Evolutionary conservation across 352 stramenopile genomes (phyloP).

Genomic region (Globisporangium iwayamae): DNA sequence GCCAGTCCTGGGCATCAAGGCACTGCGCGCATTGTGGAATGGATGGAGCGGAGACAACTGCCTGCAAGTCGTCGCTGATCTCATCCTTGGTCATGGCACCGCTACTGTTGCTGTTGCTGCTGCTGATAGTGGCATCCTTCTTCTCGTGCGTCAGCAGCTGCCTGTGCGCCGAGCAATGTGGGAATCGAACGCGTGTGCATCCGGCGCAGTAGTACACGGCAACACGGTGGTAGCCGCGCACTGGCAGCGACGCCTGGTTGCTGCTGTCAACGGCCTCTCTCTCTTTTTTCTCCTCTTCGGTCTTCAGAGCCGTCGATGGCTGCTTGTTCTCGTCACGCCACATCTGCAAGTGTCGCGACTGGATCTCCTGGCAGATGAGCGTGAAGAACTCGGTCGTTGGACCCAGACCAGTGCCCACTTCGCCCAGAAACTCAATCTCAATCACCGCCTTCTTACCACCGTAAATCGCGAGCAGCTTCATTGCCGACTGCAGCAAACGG

Average conservation of each 20-base stretch:
- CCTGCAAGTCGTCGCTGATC: background rate
- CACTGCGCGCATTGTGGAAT: slow-evolving; percentile 56
- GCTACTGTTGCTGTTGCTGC: background rate
- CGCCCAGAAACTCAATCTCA: slow-evolving; percentile 76
- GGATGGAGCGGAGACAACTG: slow-evolving; percentile 9
- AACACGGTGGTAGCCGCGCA: slow-evolving; percentile 71
- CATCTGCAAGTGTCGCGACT: slow-evolving; percentile 49
- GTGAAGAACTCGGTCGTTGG: slow-evolving; percentile 82
- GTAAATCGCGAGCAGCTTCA: slow-evolving; percentile 72
- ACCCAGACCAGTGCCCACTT: slow-evolving; percentile 70
- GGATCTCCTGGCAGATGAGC: slow-evolving; percentile 68
- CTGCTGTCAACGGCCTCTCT: slow-evolving; percentile 1
- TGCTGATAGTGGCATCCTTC: slow-evolving; percentile 10
- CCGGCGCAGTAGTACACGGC: slow-evolving; percentile 54
- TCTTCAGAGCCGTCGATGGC: slow-evolving; percentile 9
- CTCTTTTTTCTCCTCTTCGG: slow-evolving; percentile 16
- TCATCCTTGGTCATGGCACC: slow-evolving; percentile 6
- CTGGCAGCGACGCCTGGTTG: slow-evolving; percentile 25
- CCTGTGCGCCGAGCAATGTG: slow-evolving; percentile 41
- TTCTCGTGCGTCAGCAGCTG: slow-evolving; percentile 58
- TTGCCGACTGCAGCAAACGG: slow-evolving; percentile 58
- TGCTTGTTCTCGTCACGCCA: slow-evolving; percentile 51
- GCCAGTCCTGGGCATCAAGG: slow-evolving; percentile 45
- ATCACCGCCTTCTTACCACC: slow-evolving; percentile 73
- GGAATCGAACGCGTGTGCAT: slow-evolving; percentile 50